These are phyloP conservation scores for Prillingera fragicola DNA, from an alignment of 1,284 basidiomycete genomes.

Conservation along the genomic window DNA sequence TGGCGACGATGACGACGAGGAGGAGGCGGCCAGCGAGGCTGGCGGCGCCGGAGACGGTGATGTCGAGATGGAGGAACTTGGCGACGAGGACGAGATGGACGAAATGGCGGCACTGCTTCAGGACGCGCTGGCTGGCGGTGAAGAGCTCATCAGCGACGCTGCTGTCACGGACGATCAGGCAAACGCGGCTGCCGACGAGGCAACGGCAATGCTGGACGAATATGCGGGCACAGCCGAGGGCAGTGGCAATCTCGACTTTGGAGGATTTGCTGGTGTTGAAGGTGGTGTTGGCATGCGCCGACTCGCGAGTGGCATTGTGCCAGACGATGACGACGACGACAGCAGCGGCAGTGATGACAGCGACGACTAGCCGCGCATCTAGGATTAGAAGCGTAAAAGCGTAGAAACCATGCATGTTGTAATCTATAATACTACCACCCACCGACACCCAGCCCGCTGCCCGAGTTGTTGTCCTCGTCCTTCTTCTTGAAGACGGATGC, in stretches of 20 bases:
- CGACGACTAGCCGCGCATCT: slow-evolving; percentile 17
- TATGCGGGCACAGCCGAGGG: slow-evolving; percentile 8
- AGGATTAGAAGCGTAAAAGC: slow-evolving; percentile 1
- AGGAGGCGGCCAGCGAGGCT: slow-evolving; percentile 13
- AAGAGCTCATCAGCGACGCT: not conserved
- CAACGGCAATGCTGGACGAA: slow-evolving; percentile 21
- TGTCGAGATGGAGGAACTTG: slow-evolving; percentile 13
- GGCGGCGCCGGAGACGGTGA: slow-evolving; percentile 16
- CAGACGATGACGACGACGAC: slow-evolving; percentile 20
- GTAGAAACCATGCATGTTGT: slow-evolving; percentile 6
- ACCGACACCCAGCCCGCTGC: slow-evolving; percentile 29
- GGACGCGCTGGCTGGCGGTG: slow-evolving; percentile 21
- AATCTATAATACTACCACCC: slow-evolving; percentile 25
- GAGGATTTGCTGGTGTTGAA: slow-evolving; percentile 17
- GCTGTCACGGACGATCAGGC: slow-evolving; percentile 1
- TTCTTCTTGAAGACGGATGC: slow-evolving; percentile 15
- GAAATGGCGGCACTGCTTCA: slow-evolving; percentile 36
- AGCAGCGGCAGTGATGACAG: slow-evolving; percentile 31
- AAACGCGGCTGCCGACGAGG: slow-evolving; percentile 13
- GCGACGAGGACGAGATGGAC: slow-evolving; percentile 33
- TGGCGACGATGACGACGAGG: slow-evolving; percentile 25
- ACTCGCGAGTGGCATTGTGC: slow-evolving; percentile 22
- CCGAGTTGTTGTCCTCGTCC: slow-evolving; percentile 8
- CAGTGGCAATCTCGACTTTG: not conserved
- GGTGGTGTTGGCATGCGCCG: slow-evolving; percentile 38